phyloP scores from a whole-genome alignment of 2,329 filamentous ascomycete species.

The Ophiostoma ips region DNA sequence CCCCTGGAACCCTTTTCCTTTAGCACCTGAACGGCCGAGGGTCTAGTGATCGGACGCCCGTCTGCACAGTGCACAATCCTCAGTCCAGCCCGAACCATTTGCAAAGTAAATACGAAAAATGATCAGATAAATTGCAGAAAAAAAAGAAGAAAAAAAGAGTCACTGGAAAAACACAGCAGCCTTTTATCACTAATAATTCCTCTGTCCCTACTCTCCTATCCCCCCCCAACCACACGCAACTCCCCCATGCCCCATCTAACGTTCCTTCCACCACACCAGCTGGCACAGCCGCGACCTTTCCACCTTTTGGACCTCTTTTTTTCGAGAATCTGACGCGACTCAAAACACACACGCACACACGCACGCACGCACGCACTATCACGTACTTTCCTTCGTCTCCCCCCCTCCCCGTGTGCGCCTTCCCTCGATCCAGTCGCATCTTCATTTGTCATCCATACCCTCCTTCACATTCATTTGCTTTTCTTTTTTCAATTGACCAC shows the following conservation, averaged over 20 bases:
- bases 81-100: no score
- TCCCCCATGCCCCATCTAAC: neutral
- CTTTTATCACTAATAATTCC: no score
- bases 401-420: neutral
- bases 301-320: slow-evolving; percentile 3
- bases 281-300: slow-evolving; percentile 1
- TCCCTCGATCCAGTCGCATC: neutral
- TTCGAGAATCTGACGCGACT: slow-evolving; percentile 3
- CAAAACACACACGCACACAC: neutral
- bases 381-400: neutral
- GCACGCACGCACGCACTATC: neutral
- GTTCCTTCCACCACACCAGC: neutral
- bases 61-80: no score
- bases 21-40: no score
- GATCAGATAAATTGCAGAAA: no score
- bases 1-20: no score
- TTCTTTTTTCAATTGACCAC: neutral
- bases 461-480: neutral
- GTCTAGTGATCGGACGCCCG: no score
- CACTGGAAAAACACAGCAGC: no score
- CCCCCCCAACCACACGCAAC: neutral
- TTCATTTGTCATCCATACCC: neutral
- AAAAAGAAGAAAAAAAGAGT: no score
- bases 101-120: no score
- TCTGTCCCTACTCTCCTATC: neutral